Evolutionary conservation across 1,284 basidiomycete species (phyloP).

Genomic region (Microbotryum intermedium): DNA sequence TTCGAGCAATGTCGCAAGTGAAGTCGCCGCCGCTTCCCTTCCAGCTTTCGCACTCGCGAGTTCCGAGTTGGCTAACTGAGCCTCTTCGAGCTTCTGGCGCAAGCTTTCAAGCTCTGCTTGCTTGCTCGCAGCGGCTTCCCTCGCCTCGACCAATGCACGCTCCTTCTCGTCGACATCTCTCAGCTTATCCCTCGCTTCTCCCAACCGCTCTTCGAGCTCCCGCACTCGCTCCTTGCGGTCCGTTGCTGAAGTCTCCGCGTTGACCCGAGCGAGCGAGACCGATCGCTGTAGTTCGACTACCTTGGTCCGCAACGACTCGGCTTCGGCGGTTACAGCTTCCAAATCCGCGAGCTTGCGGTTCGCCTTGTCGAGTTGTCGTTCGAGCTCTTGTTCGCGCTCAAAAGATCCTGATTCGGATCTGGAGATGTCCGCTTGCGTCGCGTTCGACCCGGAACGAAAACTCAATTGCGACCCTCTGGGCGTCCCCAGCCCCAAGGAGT

Average conservation of each 20-base stretch:
- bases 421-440: background rate
- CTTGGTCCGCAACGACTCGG: conserved; percentile 5
- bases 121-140: background rate
- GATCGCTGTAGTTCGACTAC: conserved; percentile 1
- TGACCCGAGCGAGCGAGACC: background rate
- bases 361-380: conserved; percentile 13
- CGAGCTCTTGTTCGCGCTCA: conserved; percentile 9
- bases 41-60: background rate
- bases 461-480: conserved; percentile 8
- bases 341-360: background rate
- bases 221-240: background rate
- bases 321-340: background rate
- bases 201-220: conserved; percentile 3
- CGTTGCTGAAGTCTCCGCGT: conserved; percentile 2
- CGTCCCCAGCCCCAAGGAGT: conserved; percentile 16
- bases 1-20: too few relatives aligned
- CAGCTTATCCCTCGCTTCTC: background rate
- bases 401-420: background rate
- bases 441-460: background rate
- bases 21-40: background rate
- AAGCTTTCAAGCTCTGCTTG: background rate
- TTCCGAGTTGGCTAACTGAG: background rate
- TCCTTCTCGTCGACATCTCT: background rate
- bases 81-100: background rate
- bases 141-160: background rate